phyloP scores from a whole-genome alignment of 306 rosid genomes.

The Sechiopsis laciniata region DNA sequence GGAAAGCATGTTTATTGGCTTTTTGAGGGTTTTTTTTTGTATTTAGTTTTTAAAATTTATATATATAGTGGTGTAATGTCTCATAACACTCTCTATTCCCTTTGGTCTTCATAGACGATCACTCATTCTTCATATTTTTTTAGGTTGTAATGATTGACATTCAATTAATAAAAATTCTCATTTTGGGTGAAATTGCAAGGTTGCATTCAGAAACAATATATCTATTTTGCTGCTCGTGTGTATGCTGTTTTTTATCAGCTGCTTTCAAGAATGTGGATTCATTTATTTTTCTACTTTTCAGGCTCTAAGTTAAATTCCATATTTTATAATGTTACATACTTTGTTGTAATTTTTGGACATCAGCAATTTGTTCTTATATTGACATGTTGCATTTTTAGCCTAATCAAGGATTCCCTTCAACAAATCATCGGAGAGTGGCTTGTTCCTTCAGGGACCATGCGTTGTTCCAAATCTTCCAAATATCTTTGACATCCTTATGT shows the following conservation, averaged over 20 bases:
- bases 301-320: conserved; percentile 7
- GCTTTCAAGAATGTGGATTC: neutral
- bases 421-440: conserved; percentile 96
- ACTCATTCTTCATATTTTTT: conserved; percentile 4
- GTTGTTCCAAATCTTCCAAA: conserved; percentile 85
- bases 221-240: conserved; percentile 12
- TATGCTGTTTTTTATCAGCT: neutral
- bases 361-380: conserved; percentile 18
- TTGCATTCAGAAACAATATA: conserved; percentile 18
- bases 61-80: conserved; percentile 9
- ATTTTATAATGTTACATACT: neutral
- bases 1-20: conserved; percentile 26
- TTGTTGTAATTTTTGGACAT: conserved; percentile 9
- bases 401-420: conserved; percentile 79
- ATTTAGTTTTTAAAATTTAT: conserved; percentile 12
- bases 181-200: conserved; percentile 13
- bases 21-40: conserved; percentile 19
- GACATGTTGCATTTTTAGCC: conserved; percentile 53
- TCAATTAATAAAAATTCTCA: conserved; percentile 14
- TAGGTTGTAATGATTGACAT: conserved; percentile 23
- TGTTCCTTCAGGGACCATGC: conserved; percentile 92
- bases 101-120: conserved; percentile 14
- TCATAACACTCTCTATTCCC: neutral
- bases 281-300: conserved; percentile 1
- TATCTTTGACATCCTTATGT: conserved; percentile 77